Conservation (phyloP, 345 rosid species). For the Salix arbutifolia region DNA sequence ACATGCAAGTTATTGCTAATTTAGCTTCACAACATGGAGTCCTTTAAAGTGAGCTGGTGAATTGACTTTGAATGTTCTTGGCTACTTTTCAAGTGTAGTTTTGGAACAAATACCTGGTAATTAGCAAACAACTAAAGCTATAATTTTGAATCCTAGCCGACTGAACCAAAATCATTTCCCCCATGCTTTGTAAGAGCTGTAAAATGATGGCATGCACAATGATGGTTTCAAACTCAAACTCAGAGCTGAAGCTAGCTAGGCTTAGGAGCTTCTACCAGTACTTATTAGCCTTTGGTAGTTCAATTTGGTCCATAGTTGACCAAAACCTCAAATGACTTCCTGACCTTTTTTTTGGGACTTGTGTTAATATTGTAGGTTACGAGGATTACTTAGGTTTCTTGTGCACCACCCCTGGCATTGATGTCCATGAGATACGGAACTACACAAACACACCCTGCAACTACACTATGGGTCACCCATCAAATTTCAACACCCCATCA, state of each 20-base stretch:
- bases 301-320: neutral
- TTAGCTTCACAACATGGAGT: neutral
- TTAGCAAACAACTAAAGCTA: neutral
- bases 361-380: constrained; percentile 46
- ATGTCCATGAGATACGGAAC: constrained; percentile 67
- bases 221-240: neutral
- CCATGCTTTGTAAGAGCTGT: neutral
- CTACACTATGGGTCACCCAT: constrained; percentile 67
- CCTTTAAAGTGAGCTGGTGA: neutral
- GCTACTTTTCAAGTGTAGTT: neutral
- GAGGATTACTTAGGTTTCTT: constrained; percentile 87
- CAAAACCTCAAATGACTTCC: neutral
- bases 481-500: constrained; percentile 86
- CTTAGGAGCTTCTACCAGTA: too few relatives aligned
- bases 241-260: too few relatives aligned
- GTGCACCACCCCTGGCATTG: constrained; percentile 90
- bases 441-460: constrained; percentile 76
- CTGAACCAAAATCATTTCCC: neutral
- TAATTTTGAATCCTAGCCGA: neutral
- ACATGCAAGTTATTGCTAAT: neutral
- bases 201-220: neutral
- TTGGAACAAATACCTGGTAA: neutral
- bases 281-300: neutral
- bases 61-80: neutral
- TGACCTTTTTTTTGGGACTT: neutral